Percentiles rank a stretch among this genome's conserved stretches.
Evolutionary conservation across 2,329 filamentous ascomycete genomes (phyloP).

Genomic region (Diaporthe caulivora): DNA sequence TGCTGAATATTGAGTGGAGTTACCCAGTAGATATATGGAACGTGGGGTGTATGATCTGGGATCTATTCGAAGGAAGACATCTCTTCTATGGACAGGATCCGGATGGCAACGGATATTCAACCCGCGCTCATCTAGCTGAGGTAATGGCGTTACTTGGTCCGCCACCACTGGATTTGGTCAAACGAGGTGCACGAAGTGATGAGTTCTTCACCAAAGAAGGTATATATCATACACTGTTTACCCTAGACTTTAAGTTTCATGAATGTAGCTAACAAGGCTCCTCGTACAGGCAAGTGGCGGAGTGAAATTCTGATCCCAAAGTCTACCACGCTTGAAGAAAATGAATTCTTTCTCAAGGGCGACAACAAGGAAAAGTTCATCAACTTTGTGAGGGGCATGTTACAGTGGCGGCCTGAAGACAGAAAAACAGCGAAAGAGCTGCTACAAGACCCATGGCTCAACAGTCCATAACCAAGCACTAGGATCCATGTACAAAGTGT

Average conservation of each 20-base stretch:
- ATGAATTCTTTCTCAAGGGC: background rate
- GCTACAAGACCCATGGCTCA: background rate
- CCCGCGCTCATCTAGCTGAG: background rate
- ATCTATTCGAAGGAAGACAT: conserved; percentile 16
- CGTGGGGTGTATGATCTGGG: conserved; percentile 44
- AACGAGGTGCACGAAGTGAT: background rate
- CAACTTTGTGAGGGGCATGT: background rate
- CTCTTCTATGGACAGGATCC: background rate
- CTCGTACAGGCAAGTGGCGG: background rate
- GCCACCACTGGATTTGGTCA: background rate
- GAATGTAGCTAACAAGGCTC: background rate
- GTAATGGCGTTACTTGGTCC: background rate
- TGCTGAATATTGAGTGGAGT: conserved; percentile 47
- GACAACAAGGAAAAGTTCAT: background rate
- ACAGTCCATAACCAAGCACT: background rate
- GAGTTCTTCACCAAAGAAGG: conserved; percentile 6
- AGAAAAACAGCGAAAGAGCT: background rate
- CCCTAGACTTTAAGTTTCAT: background rate
- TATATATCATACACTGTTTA: background rate
- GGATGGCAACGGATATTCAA: conserved; percentile 1
- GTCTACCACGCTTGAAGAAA: background rate
- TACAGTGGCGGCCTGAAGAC: conserved; percentile 11
- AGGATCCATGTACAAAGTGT: background rate
- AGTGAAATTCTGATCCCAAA: background rate
- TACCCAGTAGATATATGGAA: conserved; percentile 48